Conservation (phyloP, 2,329 filamentous ascomycete species). For the Dactylellina haptotyla region DNA sequence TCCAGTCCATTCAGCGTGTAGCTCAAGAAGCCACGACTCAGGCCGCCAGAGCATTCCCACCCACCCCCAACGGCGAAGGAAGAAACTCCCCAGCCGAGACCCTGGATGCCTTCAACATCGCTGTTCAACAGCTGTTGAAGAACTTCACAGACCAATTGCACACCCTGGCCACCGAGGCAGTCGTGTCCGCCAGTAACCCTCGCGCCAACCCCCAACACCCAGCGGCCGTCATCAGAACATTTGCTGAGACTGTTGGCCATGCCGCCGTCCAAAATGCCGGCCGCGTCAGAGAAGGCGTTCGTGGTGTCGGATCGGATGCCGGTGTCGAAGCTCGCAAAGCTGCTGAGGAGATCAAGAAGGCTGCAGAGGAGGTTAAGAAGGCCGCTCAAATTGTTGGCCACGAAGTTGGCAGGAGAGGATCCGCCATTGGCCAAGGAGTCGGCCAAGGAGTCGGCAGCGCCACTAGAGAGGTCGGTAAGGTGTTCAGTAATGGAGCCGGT, state of each 20-base stretch:
- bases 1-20: constrained; percentile 48
- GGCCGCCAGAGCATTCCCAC: constrained; percentile 48
- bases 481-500: constrained; percentile 52
- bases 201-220: constrained; percentile 45
- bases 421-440: constrained; percentile 38
- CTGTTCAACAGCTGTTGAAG: constrained; percentile 52
- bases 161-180: constrained; percentile 35
- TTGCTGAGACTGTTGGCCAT: constrained; percentile 57
- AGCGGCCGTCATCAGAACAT: constrained; percentile 44
- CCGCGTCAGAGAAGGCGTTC: constrained; percentile 40
- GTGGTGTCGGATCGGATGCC: constrained; percentile 27
- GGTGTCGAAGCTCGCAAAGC: constrained; percentile 36
- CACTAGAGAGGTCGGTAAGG: constrained; percentile 55
- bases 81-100: constrained; percentile 36
- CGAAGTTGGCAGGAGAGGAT: constrained; percentile 42
- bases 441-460: constrained; percentile 55
- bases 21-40: constrained; percentile 48
- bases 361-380: constrained; percentile 43
- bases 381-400: constrained; percentile 40
- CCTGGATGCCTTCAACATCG: constrained; percentile 42
- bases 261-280: constrained; percentile 56
- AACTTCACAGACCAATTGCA: constrained; percentile 50
- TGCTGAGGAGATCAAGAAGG: constrained; percentile 48
- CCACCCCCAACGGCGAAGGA: constrained; percentile 12
- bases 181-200: constrained; percentile 35